Evolutionary conservation across 2,329 filamentous ascomycete genomes (phyloP).

Genomic region (Fusarium robinianum): DNA sequence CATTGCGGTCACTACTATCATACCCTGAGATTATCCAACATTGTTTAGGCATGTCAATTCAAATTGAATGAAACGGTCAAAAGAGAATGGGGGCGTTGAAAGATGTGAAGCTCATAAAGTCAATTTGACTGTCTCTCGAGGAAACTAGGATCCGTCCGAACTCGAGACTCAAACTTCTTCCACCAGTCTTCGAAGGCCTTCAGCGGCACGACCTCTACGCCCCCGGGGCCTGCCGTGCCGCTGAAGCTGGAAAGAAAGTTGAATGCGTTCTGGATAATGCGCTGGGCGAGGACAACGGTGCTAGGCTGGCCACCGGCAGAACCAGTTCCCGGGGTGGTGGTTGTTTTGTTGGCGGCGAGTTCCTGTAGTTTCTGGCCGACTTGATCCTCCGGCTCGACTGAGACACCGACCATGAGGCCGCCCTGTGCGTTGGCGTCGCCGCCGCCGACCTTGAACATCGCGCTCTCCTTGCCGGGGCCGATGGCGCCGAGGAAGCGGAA

Average conservation of each 20-base stretch:
- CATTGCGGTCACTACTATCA: neutral
- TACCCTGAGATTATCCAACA: neutral
- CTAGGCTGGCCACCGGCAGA: slow-evolving; percentile 49
- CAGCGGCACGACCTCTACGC: slow-evolving; percentile 87
- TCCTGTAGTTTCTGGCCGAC: slow-evolving; percentile 72
- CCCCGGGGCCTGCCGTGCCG: slow-evolving; percentile 60
- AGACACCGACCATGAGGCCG: slow-evolving; percentile 78
- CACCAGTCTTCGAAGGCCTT: slow-evolving; percentile 98
- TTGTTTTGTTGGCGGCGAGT: slow-evolving; percentile 47
- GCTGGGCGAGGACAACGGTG: slow-evolving; percentile 83
- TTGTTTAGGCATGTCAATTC: too few relatives aligned
- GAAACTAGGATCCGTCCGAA: slow-evolving; percentile 86
- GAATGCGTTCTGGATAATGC: slow-evolving; percentile 96
- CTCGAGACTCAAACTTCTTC: slow-evolving; percentile 88
- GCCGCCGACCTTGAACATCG: slow-evolving; percentile 77
- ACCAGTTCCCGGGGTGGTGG: neutral
- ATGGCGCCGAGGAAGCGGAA: slow-evolving; percentile 90
- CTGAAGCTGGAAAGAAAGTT: slow-evolving; percentile 93
- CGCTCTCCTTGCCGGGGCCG: slow-evolving; percentile 86
- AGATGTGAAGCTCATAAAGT: neutral
- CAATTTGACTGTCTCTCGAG: slow-evolving; percentile 65
- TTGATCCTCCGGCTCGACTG: slow-evolving; percentile 74
- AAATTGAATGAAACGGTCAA: too few relatives aligned
- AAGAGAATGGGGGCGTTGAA: too few relatives aligned
- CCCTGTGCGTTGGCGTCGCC: slow-evolving; percentile 36